These are phyloP conservation scores for Seminavis robusta DNA, from an alignment of 108 stramenopile species.

Conservation along the genomic window DNA sequence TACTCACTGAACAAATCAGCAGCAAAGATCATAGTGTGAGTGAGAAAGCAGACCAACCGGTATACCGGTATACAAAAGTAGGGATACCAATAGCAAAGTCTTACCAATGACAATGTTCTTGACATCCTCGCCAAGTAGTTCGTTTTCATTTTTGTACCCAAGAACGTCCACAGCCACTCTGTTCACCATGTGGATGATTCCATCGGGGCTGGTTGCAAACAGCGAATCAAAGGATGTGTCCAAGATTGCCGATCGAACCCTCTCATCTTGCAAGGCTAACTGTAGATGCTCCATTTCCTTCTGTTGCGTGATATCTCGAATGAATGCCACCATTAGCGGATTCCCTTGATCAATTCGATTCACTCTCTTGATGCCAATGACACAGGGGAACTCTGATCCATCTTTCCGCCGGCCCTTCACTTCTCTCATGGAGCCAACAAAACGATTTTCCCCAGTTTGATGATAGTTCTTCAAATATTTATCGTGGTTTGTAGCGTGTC, in stretches of 20 bases:
- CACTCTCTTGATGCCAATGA: not conserved
- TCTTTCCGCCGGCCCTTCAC: not conserved
- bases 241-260: not conserved
- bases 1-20: no score
- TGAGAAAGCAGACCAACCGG: no score
- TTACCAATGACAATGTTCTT: no score
- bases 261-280: no score
- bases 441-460: no score
- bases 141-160: no score
- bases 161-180: no score
- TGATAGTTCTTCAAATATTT: no score
- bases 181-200: conserved; percentile 5
- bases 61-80: no score
- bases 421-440: conserved; percentile 26
- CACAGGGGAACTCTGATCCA: not conserved
- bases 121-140: no score
- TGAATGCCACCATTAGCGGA: not conserved
- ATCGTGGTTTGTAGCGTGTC: not conserved
- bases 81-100: no score
- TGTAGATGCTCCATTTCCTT: not conserved
- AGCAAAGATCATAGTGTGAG: no score
- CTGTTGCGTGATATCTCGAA: not conserved
- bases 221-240: conserved; percentile 14
- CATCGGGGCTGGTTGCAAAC: not conserved
- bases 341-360: not conserved